These are phyloP conservation scores for Agaricales sp. DNA, from an alignment of 1,284 basidiomycete genomes.

Conservation along the genomic window DNA sequence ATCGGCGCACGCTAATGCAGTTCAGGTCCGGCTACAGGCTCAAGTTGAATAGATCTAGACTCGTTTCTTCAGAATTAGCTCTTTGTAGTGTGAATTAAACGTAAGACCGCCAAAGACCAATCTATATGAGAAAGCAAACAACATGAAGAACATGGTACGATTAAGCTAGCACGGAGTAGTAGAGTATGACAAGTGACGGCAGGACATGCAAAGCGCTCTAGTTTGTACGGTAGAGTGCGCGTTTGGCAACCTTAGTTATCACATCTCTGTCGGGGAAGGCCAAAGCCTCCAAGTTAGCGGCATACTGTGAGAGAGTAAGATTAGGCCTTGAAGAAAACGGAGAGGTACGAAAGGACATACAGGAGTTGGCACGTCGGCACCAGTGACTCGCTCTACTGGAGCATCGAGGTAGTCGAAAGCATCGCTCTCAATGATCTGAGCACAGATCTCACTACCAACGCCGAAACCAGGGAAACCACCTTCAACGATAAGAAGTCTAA, in stretches of 20 bases:
- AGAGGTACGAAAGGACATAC: slow-evolving; percentile 38
- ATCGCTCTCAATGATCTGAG: slow-evolving; percentile 92
- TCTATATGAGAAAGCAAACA: slow-evolving; percentile 1
- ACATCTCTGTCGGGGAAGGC: slow-evolving; percentile 87
- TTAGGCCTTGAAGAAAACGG: background rate
- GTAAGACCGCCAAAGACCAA: no score
- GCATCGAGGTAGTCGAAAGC: slow-evolving; percentile 97
- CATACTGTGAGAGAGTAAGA: slow-evolving; percentile 49
- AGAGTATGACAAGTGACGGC: slow-evolving; percentile 12
- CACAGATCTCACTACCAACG: slow-evolving; percentile 96
- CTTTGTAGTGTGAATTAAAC: no score
- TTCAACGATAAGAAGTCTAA: slow-evolving; percentile 85
- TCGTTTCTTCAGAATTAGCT: no score
- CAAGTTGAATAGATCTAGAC: background rate
- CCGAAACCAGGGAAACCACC: slow-evolving; percentile 98
- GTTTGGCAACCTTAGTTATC: slow-evolving; percentile 87
- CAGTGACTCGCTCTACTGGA: slow-evolving; percentile 94
- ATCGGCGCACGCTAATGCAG: slow-evolving; percentile 88
- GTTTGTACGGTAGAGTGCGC: slow-evolving; percentile 82
- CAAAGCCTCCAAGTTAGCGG: slow-evolving; percentile 77
- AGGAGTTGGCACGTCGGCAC: slow-evolving; percentile 94
- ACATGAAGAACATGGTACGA: background rate
- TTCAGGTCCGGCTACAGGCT: slow-evolving; percentile 50
- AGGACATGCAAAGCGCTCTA: slow-evolving; percentile 26
- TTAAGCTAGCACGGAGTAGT: background rate